phyloP scores from a whole-genome alignment of 164 flowering plant species.

The Buxus sempervirens region DNA sequence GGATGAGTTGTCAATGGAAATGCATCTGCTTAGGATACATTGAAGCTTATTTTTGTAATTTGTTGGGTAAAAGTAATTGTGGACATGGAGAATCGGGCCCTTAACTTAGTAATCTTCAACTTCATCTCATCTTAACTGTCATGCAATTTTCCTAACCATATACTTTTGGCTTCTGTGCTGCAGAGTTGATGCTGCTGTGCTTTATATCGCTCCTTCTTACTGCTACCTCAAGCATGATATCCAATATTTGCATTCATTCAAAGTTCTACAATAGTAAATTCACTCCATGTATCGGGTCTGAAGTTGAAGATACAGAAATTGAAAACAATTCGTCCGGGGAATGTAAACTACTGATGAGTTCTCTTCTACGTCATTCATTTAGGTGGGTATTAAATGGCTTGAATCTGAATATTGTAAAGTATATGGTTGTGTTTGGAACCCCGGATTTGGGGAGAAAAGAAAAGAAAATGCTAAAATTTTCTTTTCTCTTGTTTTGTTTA shows the following conservation, averaged over 20 bases:
- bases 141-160: conserved; percentile 4
- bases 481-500: too few species aligned
- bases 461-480: too few species aligned
- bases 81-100: neutral
- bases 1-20: too few species aligned
- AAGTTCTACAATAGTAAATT: conserved; percentile 68
- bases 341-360: conserved; percentile 55
- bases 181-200: conserved; percentile 98
- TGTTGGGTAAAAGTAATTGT: neutral
- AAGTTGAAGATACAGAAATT: conserved; percentile 45
- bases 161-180: conserved; percentile 17
- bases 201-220: conserved; percentile 93
- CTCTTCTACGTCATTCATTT: conserved; percentile 31
- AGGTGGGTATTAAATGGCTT: conserved; percentile 60
- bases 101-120: neutral
- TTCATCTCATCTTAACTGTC: neutral
- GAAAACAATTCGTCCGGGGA: conserved; percentile 33
- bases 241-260: conserved; percentile 84
- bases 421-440: too few species aligned
- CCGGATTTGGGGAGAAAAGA: too few species aligned
- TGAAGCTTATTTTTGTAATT: neutral
- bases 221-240: conserved; percentile 85
- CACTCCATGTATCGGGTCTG: conserved; percentile 73
- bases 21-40: conserved; percentile 6
- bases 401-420: conserved; percentile 48